phyloP scores from a whole-genome alignment of 495 filamentous ascomycete species.

The Penicillium manginii region DNA sequence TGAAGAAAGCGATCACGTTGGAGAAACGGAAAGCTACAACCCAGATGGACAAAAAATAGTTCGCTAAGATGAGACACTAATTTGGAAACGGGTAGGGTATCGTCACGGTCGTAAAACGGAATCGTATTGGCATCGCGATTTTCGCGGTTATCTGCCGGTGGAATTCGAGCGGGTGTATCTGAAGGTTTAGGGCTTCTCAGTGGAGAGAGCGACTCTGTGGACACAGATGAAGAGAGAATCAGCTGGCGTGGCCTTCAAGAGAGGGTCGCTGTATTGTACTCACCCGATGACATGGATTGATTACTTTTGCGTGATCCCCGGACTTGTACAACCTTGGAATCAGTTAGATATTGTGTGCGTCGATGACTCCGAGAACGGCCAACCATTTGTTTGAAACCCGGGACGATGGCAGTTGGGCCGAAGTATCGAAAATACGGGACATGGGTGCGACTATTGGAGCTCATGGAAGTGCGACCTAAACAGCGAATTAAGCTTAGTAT shows the following conservation, averaged over 20 bases:
- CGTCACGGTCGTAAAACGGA: slow-evolving; percentile 77
- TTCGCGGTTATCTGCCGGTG: slow-evolving; percentile 44
- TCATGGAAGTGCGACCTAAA: slow-evolving; percentile 45
- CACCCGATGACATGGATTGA: slow-evolving; percentile 53
- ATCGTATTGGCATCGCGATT: slow-evolving; percentile 65
- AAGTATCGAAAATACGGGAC: slow-evolving; percentile 90
- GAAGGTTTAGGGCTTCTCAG: slow-evolving; percentile 39
- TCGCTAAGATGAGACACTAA: slow-evolving; percentile 75
- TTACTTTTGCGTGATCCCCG: slow-evolving; percentile 56
- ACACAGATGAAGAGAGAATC: slow-evolving; percentile 3
- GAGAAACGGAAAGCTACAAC: slow-evolving; percentile 82
- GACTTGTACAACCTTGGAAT: slow-evolving; percentile 62
- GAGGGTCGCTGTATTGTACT: slow-evolving; percentile 8
- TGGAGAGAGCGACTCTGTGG: slow-evolving; percentile 40
- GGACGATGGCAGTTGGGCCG: slow-evolving; percentile 85
- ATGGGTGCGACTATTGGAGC: slow-evolving; percentile 57
- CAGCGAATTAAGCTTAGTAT: slow-evolving; percentile 19
- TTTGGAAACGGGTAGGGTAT: slow-evolving; percentile 65
- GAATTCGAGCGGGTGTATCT: slow-evolving; percentile 26
- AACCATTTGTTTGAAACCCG: slow-evolving; percentile 92
- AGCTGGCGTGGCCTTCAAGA: background rate
- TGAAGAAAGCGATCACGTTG: slow-evolving; percentile 68
- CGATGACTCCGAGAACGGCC: slow-evolving; percentile 6
- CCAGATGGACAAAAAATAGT: slow-evolving; percentile 76
- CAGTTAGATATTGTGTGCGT: slow-evolving; percentile 12